Conservation (phyloP, 2,329 filamentous ascomycete species). For the Elsinoe batatas region DNA sequence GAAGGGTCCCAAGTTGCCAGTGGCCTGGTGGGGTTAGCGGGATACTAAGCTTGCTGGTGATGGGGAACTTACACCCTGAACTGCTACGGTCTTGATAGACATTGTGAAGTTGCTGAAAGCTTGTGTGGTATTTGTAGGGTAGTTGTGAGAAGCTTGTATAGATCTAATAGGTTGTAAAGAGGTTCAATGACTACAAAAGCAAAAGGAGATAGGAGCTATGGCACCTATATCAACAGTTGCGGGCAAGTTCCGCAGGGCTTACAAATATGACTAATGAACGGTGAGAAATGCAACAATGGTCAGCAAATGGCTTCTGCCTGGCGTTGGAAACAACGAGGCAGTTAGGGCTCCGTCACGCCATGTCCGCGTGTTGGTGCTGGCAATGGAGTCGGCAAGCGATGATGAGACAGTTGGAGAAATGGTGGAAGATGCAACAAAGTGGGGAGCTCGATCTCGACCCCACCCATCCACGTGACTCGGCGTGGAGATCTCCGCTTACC, state of each 20-base stretch:
- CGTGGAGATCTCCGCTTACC: background rate
- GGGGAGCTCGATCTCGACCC: slow-evolving; percentile 4
- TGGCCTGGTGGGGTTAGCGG: slow-evolving; percentile 16
- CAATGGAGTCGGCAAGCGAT: background rate
- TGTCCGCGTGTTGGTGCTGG: background rate
- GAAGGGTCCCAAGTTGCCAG: slow-evolving; percentile 34
- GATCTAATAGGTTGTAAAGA: background rate
- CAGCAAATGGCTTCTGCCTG: background rate
- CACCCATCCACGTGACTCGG: background rate
- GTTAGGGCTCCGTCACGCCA: slow-evolving; percentile 4
- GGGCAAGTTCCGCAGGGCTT: slow-evolving; percentile 7
- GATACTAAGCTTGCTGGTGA: slow-evolving; percentile 7
- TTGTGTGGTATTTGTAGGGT: background rate
- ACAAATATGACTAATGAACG: slow-evolving; percentile 3
- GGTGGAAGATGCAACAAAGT: slow-evolving; percentile 6
- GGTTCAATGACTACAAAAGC: background rate
- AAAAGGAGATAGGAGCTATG: background rate
- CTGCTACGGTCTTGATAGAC: slow-evolving; percentile 40
- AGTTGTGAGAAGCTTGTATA: background rate
- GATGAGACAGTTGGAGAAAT: slow-evolving; percentile 7
- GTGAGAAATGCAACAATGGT: background rate
- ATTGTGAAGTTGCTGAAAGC: background rate
- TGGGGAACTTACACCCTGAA: slow-evolving; percentile 42
- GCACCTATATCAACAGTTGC: slow-evolving; percentile 3
- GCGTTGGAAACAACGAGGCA: background rate